Evolutionary conservation across 805 yeast genomes (phyloP).

Genomic region (Vanderwaltozyma verrucispora): DNA sequence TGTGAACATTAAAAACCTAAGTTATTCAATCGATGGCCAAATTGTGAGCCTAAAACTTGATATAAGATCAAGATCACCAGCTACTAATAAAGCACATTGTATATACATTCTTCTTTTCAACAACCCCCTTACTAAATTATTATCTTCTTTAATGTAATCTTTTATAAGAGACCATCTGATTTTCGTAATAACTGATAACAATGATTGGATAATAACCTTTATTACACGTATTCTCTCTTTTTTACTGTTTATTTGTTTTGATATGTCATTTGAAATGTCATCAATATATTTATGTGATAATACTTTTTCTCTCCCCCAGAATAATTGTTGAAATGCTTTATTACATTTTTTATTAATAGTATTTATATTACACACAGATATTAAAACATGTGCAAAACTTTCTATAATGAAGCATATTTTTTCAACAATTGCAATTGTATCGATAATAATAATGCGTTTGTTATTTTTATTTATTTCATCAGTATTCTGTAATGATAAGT

Average conservation of each 20-base stretch:
- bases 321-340: constrained; percentile 5
- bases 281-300: constrained; percentile 6
- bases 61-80: constrained; percentile 11
- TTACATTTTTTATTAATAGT: neutral
- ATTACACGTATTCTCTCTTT: neutral
- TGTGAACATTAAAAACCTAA: too few species aligned
- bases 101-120: constrained; percentile 1
- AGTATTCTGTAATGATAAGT: constrained; percentile 2
- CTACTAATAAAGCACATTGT: constrained; percentile 11
- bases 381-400: constrained; percentile 4
- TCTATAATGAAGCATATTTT: neutral
- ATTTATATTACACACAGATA: neutral
- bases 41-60: constrained; percentile 10
- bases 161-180: neutral
- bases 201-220: neutral
- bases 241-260: neutral
- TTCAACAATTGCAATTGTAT: neutral
- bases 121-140: too few species aligned
- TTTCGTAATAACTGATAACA: neutral
- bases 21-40: constrained; percentile 9
- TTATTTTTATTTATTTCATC: too few species aligned
- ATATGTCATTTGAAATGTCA: constrained; percentile 3
- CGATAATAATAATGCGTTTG: too few species aligned
- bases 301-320: constrained; percentile 2
- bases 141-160: neutral